These are phyloP conservation scores for Cunninghamia lanceolata DNA, from an alignment of 75 land plant genomes.

Conservation along the genomic window DNA sequence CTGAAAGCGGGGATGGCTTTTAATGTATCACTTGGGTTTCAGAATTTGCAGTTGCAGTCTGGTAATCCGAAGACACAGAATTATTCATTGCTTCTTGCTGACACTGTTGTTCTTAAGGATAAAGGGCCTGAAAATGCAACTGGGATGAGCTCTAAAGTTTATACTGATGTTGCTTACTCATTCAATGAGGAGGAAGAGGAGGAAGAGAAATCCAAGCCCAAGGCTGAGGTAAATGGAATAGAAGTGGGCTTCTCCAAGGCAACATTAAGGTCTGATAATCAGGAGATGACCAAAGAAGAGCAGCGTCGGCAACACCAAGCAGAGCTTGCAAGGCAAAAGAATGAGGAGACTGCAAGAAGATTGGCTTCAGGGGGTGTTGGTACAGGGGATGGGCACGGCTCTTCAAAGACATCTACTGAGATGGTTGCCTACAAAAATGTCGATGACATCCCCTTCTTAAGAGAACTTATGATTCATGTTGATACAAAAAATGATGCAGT, in stretches of 20 bases:
- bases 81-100: conserved; percentile 61
- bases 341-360: conserved; percentile 84
- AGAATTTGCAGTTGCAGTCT: conserved; percentile 44
- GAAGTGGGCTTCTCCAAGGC: conserved; percentile 45
- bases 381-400: conserved; percentile 54
- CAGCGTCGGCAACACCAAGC: conserved; percentile 83
- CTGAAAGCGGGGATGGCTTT: conserved; percentile 84
- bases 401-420: conserved; percentile 41
- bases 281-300: conserved; percentile 89
- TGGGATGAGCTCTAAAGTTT: conserved; percentile 43
- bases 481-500: conserved; percentile 91
- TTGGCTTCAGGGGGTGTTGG: conserved; percentile 79
- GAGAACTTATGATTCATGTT: conserved; percentile 83
- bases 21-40: conserved; percentile 80
- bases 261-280: conserved; percentile 80
- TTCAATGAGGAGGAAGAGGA: conserved; percentile 66
- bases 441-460: conserved; percentile 45
- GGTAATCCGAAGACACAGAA: conserved; percentile 52
- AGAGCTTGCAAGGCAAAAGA: conserved; percentile 82
- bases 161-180: conserved; percentile 71
- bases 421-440: conserved; percentile 81
- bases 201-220: conserved; percentile 35
- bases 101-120: conserved; percentile 59
- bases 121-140: conserved; percentile 52
- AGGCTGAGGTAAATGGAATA: conserved; percentile 32